These are phyloP conservation scores for Backusella tarrabulga DNA, from an alignment of 192 early-diverging fungal genomes.

Conservation along the genomic window DNA sequence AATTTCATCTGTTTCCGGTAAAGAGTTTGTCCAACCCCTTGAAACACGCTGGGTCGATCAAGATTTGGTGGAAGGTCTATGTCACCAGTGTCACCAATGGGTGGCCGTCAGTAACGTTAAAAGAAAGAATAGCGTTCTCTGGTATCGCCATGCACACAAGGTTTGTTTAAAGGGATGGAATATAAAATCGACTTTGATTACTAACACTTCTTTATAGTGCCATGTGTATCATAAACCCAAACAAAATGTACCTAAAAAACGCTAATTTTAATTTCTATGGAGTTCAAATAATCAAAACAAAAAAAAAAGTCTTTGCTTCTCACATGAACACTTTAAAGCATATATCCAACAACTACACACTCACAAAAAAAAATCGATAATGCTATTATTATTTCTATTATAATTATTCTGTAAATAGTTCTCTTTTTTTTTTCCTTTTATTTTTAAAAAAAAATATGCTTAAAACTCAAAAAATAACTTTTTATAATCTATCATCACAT, in stretches of 20 bases:
- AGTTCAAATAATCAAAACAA: background rate
- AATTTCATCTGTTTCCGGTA: constrained; percentile 78
- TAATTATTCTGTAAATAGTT: background rate
- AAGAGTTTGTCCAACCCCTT: constrained; percentile 66
- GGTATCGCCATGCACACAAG: constrained; percentile 86
- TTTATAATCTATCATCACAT: background rate
- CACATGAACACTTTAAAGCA: background rate
- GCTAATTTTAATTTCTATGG: background rate
- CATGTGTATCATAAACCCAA: constrained; percentile 78
- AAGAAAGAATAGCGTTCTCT: constrained; percentile 71
- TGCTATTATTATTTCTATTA: too few relatives aligned
- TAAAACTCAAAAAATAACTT: background rate
- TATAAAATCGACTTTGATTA: too few relatives aligned
- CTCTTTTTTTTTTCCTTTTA: background rate
- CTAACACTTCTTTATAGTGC: constrained; percentile 37
- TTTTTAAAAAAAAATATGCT: background rate
- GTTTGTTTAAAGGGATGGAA: constrained; percentile 11
- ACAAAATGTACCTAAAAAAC: constrained; percentile 17
- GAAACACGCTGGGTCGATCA: constrained; percentile 65
- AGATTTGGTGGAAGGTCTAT: constrained; percentile 73
- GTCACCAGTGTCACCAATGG: constrained; percentile 83
- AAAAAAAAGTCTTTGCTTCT: background rate
- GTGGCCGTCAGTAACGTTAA: constrained; percentile 73
- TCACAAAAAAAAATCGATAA: background rate
- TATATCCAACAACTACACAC: background rate